phyloP scores from a whole-genome alignment of 2,329 filamentous ascomycete genomes.

The Ophiognomonia clavigignenti-juglandacearum region DNA sequence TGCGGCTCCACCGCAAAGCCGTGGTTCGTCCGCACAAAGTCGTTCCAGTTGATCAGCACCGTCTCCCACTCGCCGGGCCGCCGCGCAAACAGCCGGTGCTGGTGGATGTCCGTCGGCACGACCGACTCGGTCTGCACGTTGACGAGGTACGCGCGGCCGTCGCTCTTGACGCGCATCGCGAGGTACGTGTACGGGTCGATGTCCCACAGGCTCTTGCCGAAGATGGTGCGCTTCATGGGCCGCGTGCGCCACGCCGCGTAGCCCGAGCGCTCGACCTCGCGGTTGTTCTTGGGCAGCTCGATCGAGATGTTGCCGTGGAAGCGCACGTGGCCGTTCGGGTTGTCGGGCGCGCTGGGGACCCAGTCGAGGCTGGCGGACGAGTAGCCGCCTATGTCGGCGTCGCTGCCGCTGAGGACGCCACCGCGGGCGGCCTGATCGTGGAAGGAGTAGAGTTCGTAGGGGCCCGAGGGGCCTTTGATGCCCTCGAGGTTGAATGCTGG shows the following conservation, averaged over 20 bases:
- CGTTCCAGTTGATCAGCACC: constrained; percentile 81
- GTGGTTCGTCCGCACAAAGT: constrained; percentile 93
- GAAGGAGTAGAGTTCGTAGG: constrained; percentile 63
- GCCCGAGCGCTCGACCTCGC: constrained; percentile 72
- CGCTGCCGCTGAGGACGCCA: constrained; percentile 74
- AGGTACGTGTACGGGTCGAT: constrained; percentile 86
- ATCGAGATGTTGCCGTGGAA: constrained; percentile 90
- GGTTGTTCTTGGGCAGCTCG: constrained; percentile 68
- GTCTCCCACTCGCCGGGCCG: constrained; percentile 90
- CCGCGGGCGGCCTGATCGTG: constrained; percentile 39
- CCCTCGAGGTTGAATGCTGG: constrained; percentile 66
- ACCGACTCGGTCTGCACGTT: constrained; percentile 95
- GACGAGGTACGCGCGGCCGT: constrained; percentile 87
- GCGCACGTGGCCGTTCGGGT: constrained; percentile 56
- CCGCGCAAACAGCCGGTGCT: constrained; percentile 80
- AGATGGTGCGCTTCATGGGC: constrained; percentile 72
- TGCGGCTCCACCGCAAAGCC: constrained; percentile 91
- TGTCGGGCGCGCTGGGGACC: constrained; percentile 33
- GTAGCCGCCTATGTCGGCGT: constrained; percentile 80
- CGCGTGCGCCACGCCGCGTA: constrained; percentile 88
- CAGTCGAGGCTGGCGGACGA: constrained; percentile 71
- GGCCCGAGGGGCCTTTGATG: constrained; percentile 58
- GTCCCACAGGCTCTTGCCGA: constrained; percentile 82
- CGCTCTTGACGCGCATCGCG: constrained; percentile 81
- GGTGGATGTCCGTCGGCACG: constrained; percentile 91